These are phyloP conservation scores for Hypoxylon lenormandii DNA, from an alignment of 495 filamentous ascomycete genomes.

Conservation along the genomic window DNA sequence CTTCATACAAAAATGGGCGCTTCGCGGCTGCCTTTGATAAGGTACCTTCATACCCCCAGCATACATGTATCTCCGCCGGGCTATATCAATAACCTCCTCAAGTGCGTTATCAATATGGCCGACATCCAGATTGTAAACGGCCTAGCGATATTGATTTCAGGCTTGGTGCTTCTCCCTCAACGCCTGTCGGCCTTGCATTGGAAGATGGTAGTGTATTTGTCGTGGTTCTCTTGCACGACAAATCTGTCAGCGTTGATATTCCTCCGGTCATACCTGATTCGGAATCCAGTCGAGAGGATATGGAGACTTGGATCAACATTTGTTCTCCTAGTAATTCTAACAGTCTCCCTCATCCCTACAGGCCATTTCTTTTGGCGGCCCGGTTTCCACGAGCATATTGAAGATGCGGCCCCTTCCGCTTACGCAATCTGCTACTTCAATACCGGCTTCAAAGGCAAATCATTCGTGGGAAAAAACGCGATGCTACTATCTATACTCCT, in stretches of 20 bases:
- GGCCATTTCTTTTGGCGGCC: conserved; percentile 1
- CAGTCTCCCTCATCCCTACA: conserved; percentile 10
- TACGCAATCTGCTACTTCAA: conserved; percentile 24
- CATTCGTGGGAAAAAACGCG: conserved; percentile 1
- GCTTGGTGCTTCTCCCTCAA: background rate
- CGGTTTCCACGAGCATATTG: background rate
- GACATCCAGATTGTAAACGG: conserved; percentile 18
- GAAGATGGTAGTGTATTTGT: conserved; percentile 53
- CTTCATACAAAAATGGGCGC: conserved; percentile 9
- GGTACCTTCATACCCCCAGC: background rate
- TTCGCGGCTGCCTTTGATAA: conserved; percentile 6
- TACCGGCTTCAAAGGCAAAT: conserved; percentile 1
- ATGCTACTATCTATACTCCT: conserved; percentile 18
- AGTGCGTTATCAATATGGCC: conserved; percentile 9
- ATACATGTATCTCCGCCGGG: background rate
- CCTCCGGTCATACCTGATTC: conserved; percentile 43
- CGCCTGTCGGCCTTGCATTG: conserved; percentile 52
- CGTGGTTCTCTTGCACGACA: conserved; percentile 58
- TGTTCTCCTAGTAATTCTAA: conserved; percentile 9
- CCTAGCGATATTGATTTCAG: conserved; percentile 5
- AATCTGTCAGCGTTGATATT: conserved; percentile 55
- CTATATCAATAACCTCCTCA: background rate
- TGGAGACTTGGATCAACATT: conserved; percentile 30
- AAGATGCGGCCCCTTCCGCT: conserved; percentile 19
- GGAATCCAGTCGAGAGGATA: conserved; percentile 13